Conservation (phyloP, 768 basidiomycete species). For the Leucocoprinus birnbaumii region DNA sequence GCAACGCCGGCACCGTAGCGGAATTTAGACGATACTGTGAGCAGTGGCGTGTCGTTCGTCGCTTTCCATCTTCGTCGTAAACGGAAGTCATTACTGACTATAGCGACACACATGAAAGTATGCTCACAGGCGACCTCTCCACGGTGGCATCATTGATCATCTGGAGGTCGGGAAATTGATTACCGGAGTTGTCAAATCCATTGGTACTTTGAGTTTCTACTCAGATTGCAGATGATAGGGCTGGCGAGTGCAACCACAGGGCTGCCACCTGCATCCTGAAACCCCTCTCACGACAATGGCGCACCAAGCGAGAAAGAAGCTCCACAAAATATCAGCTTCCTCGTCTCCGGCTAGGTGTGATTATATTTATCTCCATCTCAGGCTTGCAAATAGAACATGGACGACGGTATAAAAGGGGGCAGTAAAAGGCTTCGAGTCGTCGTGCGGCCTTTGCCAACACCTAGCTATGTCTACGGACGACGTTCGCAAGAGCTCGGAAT, state of each 20-base stretch:
- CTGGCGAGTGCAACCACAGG: background rate
- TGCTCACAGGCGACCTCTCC: no score
- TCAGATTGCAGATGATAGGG: background rate
- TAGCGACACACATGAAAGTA: no score
- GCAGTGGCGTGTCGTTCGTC: no score
- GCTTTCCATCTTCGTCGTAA: no score
- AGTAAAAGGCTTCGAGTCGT: background rate
- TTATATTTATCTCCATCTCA: background rate
- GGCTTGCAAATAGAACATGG: background rate
- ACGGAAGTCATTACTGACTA: no score
- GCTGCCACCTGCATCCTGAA: background rate
- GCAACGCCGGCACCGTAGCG: no score
- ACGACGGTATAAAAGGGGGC: slow-evolving; percentile 3
- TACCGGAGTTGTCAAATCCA: no score
- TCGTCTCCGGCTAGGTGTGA: background rate
- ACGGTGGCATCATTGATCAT: no score
- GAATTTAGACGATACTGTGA: no score
- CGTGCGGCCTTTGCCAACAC: background rate
- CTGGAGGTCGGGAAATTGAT: no score
- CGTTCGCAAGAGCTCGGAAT: slow-evolving; percentile 2
- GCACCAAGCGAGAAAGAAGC: slow-evolving; percentile 1
- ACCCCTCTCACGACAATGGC: slow-evolving; percentile 3
- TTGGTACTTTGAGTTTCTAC: no score
- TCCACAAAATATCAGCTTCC: slow-evolving; percentile 4
- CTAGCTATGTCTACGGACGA: slow-evolving; percentile 3